Evolutionary conservation across 208 protist genomes (phyloP), one percentile per base, ranked within the genome.

Genomic region (Eutreptiella sp.): DNA sequence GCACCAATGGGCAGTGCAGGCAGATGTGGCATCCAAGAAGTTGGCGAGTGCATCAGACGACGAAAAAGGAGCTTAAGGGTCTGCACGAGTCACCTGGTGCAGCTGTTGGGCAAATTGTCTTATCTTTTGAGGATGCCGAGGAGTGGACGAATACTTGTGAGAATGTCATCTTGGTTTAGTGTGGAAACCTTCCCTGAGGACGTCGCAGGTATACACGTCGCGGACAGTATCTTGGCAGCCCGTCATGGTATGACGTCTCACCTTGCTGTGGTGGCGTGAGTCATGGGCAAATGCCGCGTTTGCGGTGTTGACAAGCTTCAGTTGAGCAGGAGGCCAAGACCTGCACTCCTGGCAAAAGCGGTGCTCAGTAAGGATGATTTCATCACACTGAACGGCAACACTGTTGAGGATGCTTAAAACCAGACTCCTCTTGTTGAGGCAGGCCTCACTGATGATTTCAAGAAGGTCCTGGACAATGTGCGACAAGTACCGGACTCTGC

Each of bases 281-380:
- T 87, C 24, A 95, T 94, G 88, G 89, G 89, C 62, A 95, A 94
- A 74, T 88, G 77, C 71, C 95, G 90, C 66, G 85, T 96, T 16
- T 79, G 70, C 46, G 88, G 87, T 45, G 85, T 76, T 63, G 72
- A 72, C 31, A 83, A 87, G 33, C 63, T 95, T 36, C 33, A 71
- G 19, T 60, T 93, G 52, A 58, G 84, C 53, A 66, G 60, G 16
- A 61, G 66, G 21, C 65, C 62, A 41, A 89, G 89, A 60, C 31
- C 52, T 39, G 77, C 82, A 50, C 80, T 61, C 9, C 66, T 90
- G 28, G 47, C 77, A 47, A 87, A 77, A 16, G 38, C 70, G 33
- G 52, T 34, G 5, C 57, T 90, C 63, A 58, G 74, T 33, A 77
- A 91, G 57, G 84, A 83, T 34, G 89, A 95, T 57, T 75, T 78